Evolutionary conservation across 2,329 filamentous ascomycete genomes (phyloP).

Genomic region (Allantophomopsis lycopodina): DNA sequence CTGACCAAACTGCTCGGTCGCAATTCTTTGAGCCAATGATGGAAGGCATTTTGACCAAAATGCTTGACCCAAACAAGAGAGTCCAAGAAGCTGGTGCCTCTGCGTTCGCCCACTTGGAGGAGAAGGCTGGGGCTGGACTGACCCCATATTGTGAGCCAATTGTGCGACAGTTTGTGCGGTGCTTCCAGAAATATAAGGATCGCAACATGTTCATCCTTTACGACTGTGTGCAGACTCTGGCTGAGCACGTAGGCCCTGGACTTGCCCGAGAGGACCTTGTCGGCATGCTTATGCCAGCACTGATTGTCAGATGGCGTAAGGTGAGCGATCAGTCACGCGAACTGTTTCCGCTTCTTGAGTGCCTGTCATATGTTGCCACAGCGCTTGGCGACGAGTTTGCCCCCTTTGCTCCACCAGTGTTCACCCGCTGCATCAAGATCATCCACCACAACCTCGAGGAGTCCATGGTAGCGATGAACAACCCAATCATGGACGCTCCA

Average conservation of each 20-base stretch:
- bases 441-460: conserved; percentile 87
- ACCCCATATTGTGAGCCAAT: conserved; percentile 83
- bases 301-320: conserved; percentile 78
- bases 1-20: conserved; percentile 50
- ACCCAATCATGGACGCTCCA: conserved; percentile 57
- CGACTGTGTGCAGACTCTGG: conserved; percentile 93
- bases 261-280: conserved; percentile 74
- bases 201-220: conserved; percentile 98
- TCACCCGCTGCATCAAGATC: conserved; percentile 76
- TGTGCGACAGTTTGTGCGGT: conserved; percentile 79
- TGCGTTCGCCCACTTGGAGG: conserved; percentile 89
- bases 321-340: conserved; percentile 83
- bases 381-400: conserved; percentile 73
- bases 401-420: conserved; percentile 77
- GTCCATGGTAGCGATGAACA: conserved; percentile 53
- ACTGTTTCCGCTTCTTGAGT: conserved; percentile 90
- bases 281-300: conserved; percentile 77
- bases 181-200: conserved; percentile 94
- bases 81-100: conserved; percentile 95
- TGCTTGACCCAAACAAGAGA: conserved; percentile 96
- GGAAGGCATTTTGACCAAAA: conserved; percentile 86
- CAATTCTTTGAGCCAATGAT: conserved; percentile 90
- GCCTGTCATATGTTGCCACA: conserved; percentile 83
- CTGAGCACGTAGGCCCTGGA: conserved; percentile 75
- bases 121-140: conserved; percentile 72